Evolutionary conservation across 306 rosid species (phyloP).

Genomic region (Clitoria ternatea): DNA sequence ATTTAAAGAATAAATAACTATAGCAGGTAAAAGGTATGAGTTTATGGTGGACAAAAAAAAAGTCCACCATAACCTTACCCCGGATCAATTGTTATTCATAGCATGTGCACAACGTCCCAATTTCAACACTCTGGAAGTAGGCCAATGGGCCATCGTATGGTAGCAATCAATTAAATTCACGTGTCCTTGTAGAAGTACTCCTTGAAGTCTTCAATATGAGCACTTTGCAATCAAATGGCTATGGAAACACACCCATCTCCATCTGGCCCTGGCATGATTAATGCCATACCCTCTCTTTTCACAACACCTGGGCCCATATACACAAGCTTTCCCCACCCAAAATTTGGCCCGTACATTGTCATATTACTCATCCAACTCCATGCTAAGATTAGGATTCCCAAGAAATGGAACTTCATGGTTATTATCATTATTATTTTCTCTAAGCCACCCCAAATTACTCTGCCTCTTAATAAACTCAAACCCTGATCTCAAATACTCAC

Average conservation of each 20-base stretch:
- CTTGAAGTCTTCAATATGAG: neutral
- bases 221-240: neutral
- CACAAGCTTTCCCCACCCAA: constrained; percentile 14
- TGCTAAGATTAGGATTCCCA: constrained; percentile 4
- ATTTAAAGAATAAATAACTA: too few relatives aligned
- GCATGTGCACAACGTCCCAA: too few relatives aligned
- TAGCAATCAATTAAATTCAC: neutral
- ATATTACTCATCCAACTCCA: neutral
- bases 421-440: too few relatives aligned
- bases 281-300: neutral
- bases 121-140: too few relatives aligned
- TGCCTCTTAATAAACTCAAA: neutral
- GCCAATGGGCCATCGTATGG: too few relatives aligned
- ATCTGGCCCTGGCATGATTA: neutral
- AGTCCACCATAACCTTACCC: too few relatives aligned
- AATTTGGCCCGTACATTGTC: neutral
- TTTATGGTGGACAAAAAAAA: too few relatives aligned
- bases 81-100: too few relatives aligned
- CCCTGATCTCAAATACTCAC: constrained; percentile 2
- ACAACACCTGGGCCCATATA: neutral
- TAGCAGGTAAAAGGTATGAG: too few relatives aligned
- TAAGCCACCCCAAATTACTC: neutral
- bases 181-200: neutral
- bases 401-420: too few relatives aligned
- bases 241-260: neutral